Base-by-base conservation (phyloP, 805 yeast species). In the Scheffersomyces coipomensis region DNA sequence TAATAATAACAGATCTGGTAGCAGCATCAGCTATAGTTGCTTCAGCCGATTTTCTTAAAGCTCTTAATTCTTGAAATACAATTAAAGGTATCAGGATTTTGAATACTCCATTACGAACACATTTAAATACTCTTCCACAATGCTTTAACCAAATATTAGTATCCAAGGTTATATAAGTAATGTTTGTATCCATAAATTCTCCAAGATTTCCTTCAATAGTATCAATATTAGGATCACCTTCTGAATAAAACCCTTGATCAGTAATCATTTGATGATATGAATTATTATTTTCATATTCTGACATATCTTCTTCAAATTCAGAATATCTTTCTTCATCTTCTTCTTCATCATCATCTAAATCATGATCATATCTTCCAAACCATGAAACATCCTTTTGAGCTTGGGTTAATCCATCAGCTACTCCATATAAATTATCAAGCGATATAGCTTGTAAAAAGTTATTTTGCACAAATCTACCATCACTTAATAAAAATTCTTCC, bases 91-190 rank as follows among this genome's bases (percentile, higher is more conserved):
- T 78, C 48, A 81, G 76, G 18, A 81, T 64, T 45, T 73, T 78
- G 43, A 85, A 71, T 2, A 83, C 75, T 11, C 71, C 73, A 47
- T 77, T 76, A 23, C 82, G 70, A 10, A 83, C 75, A 49, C 87
- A 78, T 55, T 85, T 85, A 62, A 73, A 85, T 16, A 85, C 68
- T 44, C 83, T 73, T 2, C 91, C 95, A 56, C 89, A 84, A 52
- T 84, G 90, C 51, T 85, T 83, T 46, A 85, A 64, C 90, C 91
- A 85, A 41, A 84, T 78, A 47, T 86, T 85, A 2, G 93, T 85
- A 59, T 85, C 95, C 40, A 85, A 65, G 1, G 87, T 76, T 39
- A 84, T 71, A 49, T 71, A 72, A 0, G 87, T 80, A 17, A 77
- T 53, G 13, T 72, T 56, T 10, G 77, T 72, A 55, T 81, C 85